Evolutionary conservation across 2,329 filamentous ascomycete genomes (phyloP).

Genomic region (Aspergillus thermomutatus): DNA sequence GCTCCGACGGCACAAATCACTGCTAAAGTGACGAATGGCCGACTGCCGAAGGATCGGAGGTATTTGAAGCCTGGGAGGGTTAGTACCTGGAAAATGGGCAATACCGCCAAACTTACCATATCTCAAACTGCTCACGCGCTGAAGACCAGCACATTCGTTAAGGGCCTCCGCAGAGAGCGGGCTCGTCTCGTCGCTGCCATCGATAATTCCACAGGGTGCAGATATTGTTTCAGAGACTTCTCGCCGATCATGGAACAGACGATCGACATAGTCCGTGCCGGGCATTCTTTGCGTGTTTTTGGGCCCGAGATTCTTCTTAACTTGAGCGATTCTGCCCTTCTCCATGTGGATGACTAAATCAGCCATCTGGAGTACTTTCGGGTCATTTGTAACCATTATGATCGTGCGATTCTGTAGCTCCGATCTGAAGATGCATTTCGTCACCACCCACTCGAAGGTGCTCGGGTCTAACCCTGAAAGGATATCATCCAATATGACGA

Average conservation of each 20-base stretch:
- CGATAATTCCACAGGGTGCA: neutral
- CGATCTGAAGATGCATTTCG: constrained; percentile 8
- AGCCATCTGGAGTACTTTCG: constrained; percentile 2
- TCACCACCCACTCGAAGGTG: constrained; percentile 5
- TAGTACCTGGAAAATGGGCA: neutral
- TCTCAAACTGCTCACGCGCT: neutral
- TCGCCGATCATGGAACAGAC: neutral
- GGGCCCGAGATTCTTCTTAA: neutral
- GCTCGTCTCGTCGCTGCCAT: neutral
- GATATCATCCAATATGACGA: constrained; percentile 54
- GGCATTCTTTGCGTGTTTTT: too few relatives aligned
- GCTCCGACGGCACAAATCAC: constrained; percentile 1
- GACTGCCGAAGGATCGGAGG: constrained; percentile 5
- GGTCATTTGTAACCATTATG: constrained; percentile 7
- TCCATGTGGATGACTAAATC: constrained; percentile 7
- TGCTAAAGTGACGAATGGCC: constrained; percentile 1
- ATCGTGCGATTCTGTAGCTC: constrained; percentile 3
- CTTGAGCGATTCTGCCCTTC: neutral
- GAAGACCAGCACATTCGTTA: neutral
- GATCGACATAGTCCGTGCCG: neutral
- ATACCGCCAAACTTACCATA: neutral
- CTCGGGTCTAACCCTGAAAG: constrained; percentile 9
- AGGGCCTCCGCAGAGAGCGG: neutral
- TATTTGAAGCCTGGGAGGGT: constrained; percentile 4
- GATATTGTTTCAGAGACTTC: neutral